Conservation (phyloP, 495 filamentous ascomycete species). For the Neurospora sp. region DNA sequence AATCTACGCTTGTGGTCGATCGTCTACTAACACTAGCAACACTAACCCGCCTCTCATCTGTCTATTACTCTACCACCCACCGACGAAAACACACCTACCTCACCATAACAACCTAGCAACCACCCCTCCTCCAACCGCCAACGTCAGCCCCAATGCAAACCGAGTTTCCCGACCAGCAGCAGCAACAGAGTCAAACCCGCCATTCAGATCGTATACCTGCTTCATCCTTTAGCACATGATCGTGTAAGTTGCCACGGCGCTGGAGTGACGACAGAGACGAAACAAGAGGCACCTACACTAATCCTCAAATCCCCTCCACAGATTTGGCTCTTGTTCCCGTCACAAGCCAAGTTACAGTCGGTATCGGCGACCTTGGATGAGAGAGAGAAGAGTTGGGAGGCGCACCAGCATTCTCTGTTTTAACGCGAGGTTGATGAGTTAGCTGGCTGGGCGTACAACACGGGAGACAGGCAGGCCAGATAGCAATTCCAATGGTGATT, state of each 20-base stretch:
- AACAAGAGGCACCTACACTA: conserved; percentile 15
- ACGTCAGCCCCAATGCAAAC: neutral
- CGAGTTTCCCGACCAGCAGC: neutral
- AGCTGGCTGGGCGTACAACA: neutral
- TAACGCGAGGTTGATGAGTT: neutral
- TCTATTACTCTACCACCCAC: too few species aligned
- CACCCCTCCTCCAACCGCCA: neutral
- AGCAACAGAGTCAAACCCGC: neutral
- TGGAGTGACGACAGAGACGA: neutral
- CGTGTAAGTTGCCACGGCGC: too few species aligned
- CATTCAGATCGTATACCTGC: conserved; percentile 6
- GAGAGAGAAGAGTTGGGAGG: conserved; percentile 23
- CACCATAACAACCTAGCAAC: neutral
- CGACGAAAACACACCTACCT: too few species aligned
- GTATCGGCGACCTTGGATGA: conserved; percentile 23
- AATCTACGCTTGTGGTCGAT: too few species aligned
- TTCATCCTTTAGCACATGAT: neutral
- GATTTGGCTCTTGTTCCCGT: conserved; percentile 29
- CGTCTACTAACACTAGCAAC: too few species aligned
- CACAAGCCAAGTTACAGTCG: conserved; percentile 34
- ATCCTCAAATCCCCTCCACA: conserved; percentile 38
- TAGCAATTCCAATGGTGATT: too few species aligned
- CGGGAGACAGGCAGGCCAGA: too few species aligned
- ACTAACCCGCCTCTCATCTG: too few species aligned
- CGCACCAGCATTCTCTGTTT: conserved; percentile 43